Percentiles rank a stretch among this genome's conserved stretches.
Conservation (phyloP, 768 basidiomycete species). For the Podaxis carcinomalis region DNA sequence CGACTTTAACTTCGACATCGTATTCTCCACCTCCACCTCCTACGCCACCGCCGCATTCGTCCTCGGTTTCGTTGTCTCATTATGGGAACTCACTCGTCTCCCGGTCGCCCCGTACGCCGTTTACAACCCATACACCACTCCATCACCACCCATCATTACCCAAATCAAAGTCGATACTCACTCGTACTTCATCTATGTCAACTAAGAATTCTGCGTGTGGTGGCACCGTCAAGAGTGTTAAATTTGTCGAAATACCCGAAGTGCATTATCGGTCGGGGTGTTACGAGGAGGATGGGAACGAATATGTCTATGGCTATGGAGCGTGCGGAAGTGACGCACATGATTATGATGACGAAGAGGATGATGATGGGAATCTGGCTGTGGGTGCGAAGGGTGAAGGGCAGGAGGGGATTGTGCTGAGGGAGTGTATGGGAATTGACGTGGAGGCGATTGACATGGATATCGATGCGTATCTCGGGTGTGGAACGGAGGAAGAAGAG, state of each 20-base stretch:
- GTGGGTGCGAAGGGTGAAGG: conserved; percentile 11
- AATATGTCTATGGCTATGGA: conserved; percentile 1
- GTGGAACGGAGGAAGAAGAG: not conserved
- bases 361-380: not conserved
- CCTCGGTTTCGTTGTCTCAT: conserved; percentile 8
- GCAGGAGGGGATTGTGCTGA: conserved; percentile 10
- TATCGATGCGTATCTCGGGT: conserved; percentile 13
- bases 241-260: conserved; percentile 64
- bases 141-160: conserved; percentile 7
- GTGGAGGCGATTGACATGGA: conserved; percentile 36
- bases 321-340: not conserved
- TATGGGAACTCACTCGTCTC: conserved; percentile 1
- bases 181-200: conserved; percentile 48
- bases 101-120: not conserved
- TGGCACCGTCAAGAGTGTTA: conserved; percentile 52
- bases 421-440: conserved; percentile 27
- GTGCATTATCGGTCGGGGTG: conserved; percentile 39
- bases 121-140: not conserved
- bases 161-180: conserved; percentile 53
- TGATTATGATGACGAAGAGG: not conserved
- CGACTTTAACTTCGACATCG: not conserved
- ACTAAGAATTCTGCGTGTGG: conserved; percentile 28
- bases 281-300: conserved; percentile 13
- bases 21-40: not conserved
- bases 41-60: conserved; percentile 4